Conservation (phyloP, 1,284 basidiomycete species). For the Cryptococcus sp. region DNA sequence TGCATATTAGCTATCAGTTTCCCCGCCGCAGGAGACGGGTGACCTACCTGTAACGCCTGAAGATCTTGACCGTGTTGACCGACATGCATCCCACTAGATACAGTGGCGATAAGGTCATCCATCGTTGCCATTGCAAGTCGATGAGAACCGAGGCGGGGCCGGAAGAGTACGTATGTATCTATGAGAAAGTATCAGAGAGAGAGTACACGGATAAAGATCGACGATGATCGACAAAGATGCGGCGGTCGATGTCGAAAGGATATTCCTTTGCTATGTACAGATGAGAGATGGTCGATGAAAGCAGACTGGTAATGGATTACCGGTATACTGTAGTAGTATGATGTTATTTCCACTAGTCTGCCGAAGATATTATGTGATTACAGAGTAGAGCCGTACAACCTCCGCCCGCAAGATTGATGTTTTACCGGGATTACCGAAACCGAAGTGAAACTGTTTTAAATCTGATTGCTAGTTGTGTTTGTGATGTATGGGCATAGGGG, state of each 20-base stretch:
- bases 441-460: too few species aligned
- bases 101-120: constrained; percentile 40
- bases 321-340: neutral
- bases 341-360: too few species aligned
- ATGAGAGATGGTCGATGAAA: neutral
- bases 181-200: neutral
- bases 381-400: too few species aligned
- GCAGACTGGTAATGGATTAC: neutral
- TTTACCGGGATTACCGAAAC: too few species aligned
- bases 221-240: neutral
- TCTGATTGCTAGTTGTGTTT: too few species aligned
- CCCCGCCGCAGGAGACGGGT: neutral
- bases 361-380: too few species aligned
- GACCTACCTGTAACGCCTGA: constrained; percentile 55
- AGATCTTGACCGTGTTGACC: constrained; percentile 39
- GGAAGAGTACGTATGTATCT: neutral
- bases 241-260: neutral
- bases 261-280: neutral
- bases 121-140: constrained; percentile 36
- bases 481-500: too few species aligned
- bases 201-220: neutral
- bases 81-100: constrained; percentile 35
- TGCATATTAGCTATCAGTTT: neutral
- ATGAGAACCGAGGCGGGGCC: neutral
- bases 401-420: too few species aligned